These are phyloP conservation scores for Candida awuae DNA, from an alignment of 805 yeast genomes.

Conservation along the genomic window DNA sequence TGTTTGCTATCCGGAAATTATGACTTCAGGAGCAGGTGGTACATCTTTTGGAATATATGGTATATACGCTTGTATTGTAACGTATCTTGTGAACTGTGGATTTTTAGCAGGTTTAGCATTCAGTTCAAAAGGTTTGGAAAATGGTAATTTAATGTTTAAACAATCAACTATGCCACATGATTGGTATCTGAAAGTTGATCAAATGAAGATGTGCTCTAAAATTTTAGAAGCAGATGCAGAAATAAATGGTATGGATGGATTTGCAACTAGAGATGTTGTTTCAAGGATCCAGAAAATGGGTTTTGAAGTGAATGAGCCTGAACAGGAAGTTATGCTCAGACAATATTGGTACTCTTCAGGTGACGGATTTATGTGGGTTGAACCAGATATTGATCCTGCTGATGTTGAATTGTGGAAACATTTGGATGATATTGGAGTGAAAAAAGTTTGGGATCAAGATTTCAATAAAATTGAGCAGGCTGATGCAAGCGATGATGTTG, in stretches of 20 bases:
- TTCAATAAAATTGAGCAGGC: conserved; percentile 17
- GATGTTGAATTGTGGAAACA: conserved; percentile 37
- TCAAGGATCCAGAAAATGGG: conserved; percentile 30
- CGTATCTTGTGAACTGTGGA: conserved; percentile 42
- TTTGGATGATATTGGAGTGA: conserved; percentile 24
- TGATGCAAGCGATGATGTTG: conserved; percentile 10
- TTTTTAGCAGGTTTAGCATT: conserved; percentile 36
- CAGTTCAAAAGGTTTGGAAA: conserved; percentile 40
- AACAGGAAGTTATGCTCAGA: conserved; percentile 59
- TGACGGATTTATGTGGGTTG: conserved; percentile 81
- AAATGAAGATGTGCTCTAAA: conserved; percentile 56
- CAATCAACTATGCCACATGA: conserved; percentile 55
- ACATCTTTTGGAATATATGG: conserved; percentile 29
- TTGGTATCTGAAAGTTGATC: conserved; percentile 61
- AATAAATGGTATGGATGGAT: conserved; percentile 38
- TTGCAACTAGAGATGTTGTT: conserved; percentile 29
- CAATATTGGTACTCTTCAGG: conserved; percentile 88
- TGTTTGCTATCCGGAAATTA: conserved; percentile 27
- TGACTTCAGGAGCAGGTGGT: conserved; percentile 28
- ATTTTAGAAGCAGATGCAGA: conserved; percentile 59
- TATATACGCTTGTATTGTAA: conserved; percentile 39
- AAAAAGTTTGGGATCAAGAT: conserved; percentile 26
- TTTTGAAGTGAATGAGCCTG: conserved; percentile 41
- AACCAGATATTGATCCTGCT: conserved; percentile 87
- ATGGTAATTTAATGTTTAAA: conserved; percentile 53